Evolutionary conservation across 805 yeast genomes (phyloP), one percentile per base, ranked within the genome.

Genomic region (Metschnikowia sp.): DNA sequence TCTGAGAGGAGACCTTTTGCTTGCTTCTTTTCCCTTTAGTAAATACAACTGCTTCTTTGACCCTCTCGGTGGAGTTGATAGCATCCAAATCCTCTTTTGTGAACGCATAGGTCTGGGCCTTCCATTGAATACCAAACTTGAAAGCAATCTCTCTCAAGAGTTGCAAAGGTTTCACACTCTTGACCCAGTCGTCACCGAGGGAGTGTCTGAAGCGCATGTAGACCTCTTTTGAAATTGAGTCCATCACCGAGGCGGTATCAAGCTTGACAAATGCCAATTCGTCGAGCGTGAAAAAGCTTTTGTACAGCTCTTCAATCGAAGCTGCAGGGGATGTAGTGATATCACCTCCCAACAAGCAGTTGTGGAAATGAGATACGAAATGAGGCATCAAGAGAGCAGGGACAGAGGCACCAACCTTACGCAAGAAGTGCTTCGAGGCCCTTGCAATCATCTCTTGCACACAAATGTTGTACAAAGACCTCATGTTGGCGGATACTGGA

Each of bases 51-150:
- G 54, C 41, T 8, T 54, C 50, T 5, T 57, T 46, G 9, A 58
- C 44, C 34, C 62, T 52, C 42, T 62, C 65, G 9, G 43, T 33
- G 4, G 66, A 75, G 11, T 61, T 48, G 26, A 56, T 47, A n/a
- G 55, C 50, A 30, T 66, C 70, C 37, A 73, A 64, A 15, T 58
- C 65, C 39, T 73, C 81, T 39, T 62, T 61, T 32, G 79, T 73
- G 63, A 81, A 79, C 10, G 63, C 68, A 60, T 79, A 83, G 10
- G 68, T 61, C 51, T 68, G 76, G 10, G 78, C 72, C 50, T 73
- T 68, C 87, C 96, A 84, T 72, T 94, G 99, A 44, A 92, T 80
- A 68, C 98, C 98, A 56, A 83, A 80, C 66, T 87, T 86, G 45
- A 72, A 58, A 10, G 96, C 82, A 53, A 90, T 74, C 55, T 84